Evolutionary conservation across 768 basidiomycete species (phyloP).

Genomic region (Neoboletus brunneissimus): DNA sequence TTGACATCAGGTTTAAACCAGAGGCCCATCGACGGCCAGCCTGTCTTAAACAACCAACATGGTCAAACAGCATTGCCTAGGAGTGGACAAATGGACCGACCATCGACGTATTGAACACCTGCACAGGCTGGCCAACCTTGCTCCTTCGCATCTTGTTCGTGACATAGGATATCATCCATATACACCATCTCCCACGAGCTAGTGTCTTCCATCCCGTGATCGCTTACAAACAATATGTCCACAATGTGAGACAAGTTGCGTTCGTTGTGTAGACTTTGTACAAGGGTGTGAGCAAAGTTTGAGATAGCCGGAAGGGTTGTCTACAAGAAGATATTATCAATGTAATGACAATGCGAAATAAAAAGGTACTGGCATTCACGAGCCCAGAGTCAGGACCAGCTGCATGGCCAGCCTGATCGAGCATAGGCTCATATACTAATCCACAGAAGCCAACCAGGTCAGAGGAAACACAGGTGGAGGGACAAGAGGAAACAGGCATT

Average conservation of each 20-base stretch:
- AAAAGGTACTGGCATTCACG: constrained; percentile 55
- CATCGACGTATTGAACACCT: constrained; percentile 7
- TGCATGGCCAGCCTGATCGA: constrained; percentile 80
- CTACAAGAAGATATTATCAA: constrained; percentile 38
- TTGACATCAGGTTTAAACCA: constrained; percentile 65
- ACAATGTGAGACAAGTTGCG: constrained; percentile 79
- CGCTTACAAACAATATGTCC: constrained; percentile 82
- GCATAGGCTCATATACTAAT: constrained; percentile 73
- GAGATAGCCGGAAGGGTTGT: constrained; percentile 64
- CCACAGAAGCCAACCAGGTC: background rate
- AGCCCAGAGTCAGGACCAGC: constrained; percentile 61
- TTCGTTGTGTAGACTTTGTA: constrained; percentile 46
- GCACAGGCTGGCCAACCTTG: constrained; percentile 15
- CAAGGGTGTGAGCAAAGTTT: constrained; percentile 54
- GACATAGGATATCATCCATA: constrained; percentile 53
- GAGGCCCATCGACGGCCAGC: constrained; percentile 86
- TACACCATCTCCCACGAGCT: constrained; percentile 70
- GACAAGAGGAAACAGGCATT: background rate
- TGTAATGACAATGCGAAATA: background rate
- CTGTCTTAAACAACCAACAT: constrained; percentile 39
- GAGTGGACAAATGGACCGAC: constrained; percentile 5
- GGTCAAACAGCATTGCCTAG: background rate
- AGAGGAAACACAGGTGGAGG: background rate
- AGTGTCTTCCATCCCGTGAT: constrained; percentile 87
- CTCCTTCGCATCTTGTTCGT: constrained; percentile 1